A percentile compares a stretch with the other conserved stretches of the same genome.
Evolutionary conservation across 164 flowering plant genomes (phyloP).

Genomic region (Protea cynaroides): DNA sequence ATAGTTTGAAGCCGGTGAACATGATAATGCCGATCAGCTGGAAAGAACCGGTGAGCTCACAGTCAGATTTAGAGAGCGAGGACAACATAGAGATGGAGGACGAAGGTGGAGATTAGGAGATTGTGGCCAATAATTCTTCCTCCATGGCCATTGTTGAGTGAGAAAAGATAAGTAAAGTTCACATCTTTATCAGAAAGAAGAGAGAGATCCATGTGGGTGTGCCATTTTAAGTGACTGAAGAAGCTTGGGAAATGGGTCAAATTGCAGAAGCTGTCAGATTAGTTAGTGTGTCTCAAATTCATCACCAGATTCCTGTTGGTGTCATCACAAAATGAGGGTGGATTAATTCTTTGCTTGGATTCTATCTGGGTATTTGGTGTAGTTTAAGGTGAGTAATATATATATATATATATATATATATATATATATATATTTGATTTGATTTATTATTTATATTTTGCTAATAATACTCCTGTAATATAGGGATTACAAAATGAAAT

Average conservation of each 20-base stretch:
- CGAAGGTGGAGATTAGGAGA: not conserved
- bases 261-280: not conserved
- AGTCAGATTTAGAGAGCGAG: not conserved
- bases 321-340: too few species aligned
- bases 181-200: not conserved
- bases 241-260: not conserved
- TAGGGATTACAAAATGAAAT: too few species aligned
- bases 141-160: not conserved
- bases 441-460: too few species aligned
- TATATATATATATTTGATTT: too few species aligned
- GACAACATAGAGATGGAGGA: not conserved
- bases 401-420: too few species aligned
- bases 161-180: not conserved
- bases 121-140: not conserved
- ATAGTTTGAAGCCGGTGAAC: slow-evolving; percentile 39
- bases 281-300: not conserved
- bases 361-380: too few species aligned
- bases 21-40: slow-evolving; percentile 4
- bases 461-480: too few species aligned
- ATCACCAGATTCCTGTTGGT: too few species aligned
- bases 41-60: not conserved
- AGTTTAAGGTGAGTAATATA: too few species aligned
- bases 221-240: not conserved
- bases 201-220: not conserved
- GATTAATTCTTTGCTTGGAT: too few species aligned